Evolutionary conservation across 257 asterid species (phyloP), one percentile per base, ranked within the genome.

Genomic region (Capsicum rhomboideum): DNA sequence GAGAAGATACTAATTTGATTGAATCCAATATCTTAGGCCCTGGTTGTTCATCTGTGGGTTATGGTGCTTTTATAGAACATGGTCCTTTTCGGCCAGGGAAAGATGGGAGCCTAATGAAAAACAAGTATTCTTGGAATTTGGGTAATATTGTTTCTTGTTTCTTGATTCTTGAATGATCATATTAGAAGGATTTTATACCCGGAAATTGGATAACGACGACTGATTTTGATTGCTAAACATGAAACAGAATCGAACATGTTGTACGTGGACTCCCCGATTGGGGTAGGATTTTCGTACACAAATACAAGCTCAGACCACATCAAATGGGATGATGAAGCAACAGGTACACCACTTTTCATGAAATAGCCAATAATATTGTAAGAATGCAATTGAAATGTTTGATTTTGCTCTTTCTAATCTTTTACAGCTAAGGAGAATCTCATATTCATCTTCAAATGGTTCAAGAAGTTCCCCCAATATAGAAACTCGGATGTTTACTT

Each of bases 11-110:
- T 79, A 18, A 18, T 29, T 40, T 56, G 55, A 12, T n/a, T 72
- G 79, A 40, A 72, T 42, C 18, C 12, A 42, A n/a, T n/a, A n/a
- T n/a, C n/a, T n/a, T n/a, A n/a, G 89, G 84, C 37, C 87, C 84
- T 26, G 87, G 84, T 4, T 87, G 89, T 82, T 87, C 89, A 13
- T 84, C 87, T 5, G 78, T 82, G 61, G 89, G 89, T 66, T 77
- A 61, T 78, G 85, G 87, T 44, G 84, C 84, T 26, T 87, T 87
- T 74, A 84, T 78, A 82, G 87, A 84, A 16, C 20, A 84, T 59
- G 89, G 89, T 58, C 90, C 86, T 40, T 87, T 87, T 61, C 82
- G 10, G 80, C 82, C 82, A 20, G 80, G 83, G 8, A 72, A 40
- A 20, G 85, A 69, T 23, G 85, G 88, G 26, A 61, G 11, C 9